Evolutionary conservation across 352 stramenopile genomes (phyloP), one percentile per base, ranked within the genome.

Genomic region (Pythium insidiosum): DNA sequence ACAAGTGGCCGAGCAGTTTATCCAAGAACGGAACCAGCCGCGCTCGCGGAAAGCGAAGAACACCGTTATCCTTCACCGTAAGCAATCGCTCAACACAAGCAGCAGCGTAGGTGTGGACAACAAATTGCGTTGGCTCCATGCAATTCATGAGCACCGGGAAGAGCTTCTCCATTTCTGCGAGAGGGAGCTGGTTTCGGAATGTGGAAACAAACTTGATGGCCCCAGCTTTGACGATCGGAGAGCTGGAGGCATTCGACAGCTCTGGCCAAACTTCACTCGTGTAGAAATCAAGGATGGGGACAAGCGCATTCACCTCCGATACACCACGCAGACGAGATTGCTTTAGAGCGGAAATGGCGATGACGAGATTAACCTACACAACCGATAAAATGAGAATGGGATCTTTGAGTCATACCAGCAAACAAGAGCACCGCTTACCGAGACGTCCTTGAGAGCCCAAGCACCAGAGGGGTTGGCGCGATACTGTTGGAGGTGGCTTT

Each of bases 201-300:
- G 93, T 98, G 33, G 85, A 96, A 9, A 98, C 89, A 66, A 99
- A 99, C 55, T 99, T 99, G 49, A 99, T 94, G 19, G 82, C 81
- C 26, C 98, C 96, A 0, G 96, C 95, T 48, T 98, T 98, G 18
- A 99, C 58, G 50, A 99, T 94, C 20, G 93, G 61, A 19, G 82
- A 91, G 2, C 63, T 68, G 50, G 94, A 74, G 13, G 76, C 63
- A 16, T 73, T 77, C 5, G 88, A 93, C 20, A 98, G 62, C 38
- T 98, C 95, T 1, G 94, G 90, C 6, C 98, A 63, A 26, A 99
- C 75, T 61, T 98, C 87, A 0, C 56, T 40, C 30, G 83, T 80
- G 68, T 98, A 98, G 45, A 99, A 98, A 5, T 98, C 91, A 73
- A 99, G 96, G 16, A 99, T 45, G 28, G 98, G 94, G 15, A 99